Base-by-base conservation (phyloP, 2,329 filamentous ascomycete genomes). In the Cladosporium sp. region DNA sequence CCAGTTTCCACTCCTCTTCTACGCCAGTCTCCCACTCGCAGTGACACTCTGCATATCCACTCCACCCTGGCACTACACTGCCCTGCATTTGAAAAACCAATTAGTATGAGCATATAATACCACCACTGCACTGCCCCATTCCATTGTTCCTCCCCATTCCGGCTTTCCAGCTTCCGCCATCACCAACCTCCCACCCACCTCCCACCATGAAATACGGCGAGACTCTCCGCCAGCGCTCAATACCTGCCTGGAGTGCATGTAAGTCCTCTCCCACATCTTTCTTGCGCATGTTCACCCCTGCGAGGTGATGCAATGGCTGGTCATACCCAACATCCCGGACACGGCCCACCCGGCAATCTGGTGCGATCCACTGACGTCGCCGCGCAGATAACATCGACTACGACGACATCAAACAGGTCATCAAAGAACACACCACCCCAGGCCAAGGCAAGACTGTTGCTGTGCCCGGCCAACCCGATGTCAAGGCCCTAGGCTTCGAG, bases 341-440 rank as follows among this genome's bases (percentile, higher is more conserved):
- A 41, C 63, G 64, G 57, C 64, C 49, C 41, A 52, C 58, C 57
- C 58, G 41, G 32, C 61, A 36, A 44, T 66, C 68, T 63, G 66
- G 65, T 47, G 59, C 34, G 58, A 15, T 61, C 51, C 51, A 44
- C 57, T 66, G 49, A 63, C 58, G 18, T 63, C 49, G 36, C 14
- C 36, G 49, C 51, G 38, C 76, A 92, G 90, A 93, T 77, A 95
- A 96, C 78, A 88, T 96, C 78, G 92, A 95, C 78, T 96, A 96
- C 83, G 92, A 94, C 77, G 90, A 91, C 59, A 85, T 96, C 69
- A 96, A 96, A 79, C 86, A 91, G 77, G 85, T 92, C 74, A 94
- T 96, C 82, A 95, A 94, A 78, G 86, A 86, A 67, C 87, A 92
- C 75, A 96, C 92, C 1, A 90, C 88, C 14, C 86, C 85, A 54